These are phyloP conservation scores for Termitomyces sp. DNA, from an alignment of 768 basidiomycete species.

Conservation along the genomic window DNA sequence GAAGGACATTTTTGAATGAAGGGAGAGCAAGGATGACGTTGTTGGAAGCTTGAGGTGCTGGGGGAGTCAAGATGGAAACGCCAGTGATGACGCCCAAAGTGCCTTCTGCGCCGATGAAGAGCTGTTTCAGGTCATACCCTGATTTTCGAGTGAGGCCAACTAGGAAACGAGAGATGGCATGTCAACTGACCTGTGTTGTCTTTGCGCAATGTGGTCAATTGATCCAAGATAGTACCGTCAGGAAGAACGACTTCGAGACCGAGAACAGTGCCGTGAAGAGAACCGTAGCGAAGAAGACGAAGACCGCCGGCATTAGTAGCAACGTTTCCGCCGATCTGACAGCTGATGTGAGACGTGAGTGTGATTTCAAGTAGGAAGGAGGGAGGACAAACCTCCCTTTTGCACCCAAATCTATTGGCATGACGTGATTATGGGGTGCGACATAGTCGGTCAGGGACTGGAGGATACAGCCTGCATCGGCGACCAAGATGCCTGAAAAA, in stretches of 20 bases:
- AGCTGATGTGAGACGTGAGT: constrained; percentile 40
- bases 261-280: constrained; percentile 90
- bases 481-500: constrained; percentile 73
- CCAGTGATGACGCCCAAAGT: constrained; percentile 95
- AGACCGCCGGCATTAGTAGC: constrained; percentile 98
- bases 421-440: constrained; percentile 85
- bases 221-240: constrained; percentile 88
- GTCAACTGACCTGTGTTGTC: constrained; percentile 81
- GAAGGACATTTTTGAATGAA: constrained; percentile 81
- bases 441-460: constrained; percentile 86
- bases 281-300: constrained; percentile 89
- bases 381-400: constrained; percentile 74
- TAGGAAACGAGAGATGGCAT: background rate
- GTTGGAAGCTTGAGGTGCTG: constrained; percentile 78
- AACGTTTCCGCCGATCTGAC: constrained; percentile 97
- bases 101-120: constrained; percentile 97
- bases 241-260: constrained; percentile 95
- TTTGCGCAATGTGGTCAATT: constrained; percentile 87
- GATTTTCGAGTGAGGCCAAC: constrained; percentile 2
- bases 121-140: constrained; percentile 98
- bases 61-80: constrained; percentile 89
- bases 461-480: constrained; percentile 93
- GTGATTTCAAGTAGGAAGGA: background rate
- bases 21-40: constrained; percentile 91
- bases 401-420: constrained; percentile 94